These are phyloP conservation scores for Oidium heveae DNA, from an alignment of 2,329 filamentous ascomycete genomes.

Conservation along the genomic window DNA sequence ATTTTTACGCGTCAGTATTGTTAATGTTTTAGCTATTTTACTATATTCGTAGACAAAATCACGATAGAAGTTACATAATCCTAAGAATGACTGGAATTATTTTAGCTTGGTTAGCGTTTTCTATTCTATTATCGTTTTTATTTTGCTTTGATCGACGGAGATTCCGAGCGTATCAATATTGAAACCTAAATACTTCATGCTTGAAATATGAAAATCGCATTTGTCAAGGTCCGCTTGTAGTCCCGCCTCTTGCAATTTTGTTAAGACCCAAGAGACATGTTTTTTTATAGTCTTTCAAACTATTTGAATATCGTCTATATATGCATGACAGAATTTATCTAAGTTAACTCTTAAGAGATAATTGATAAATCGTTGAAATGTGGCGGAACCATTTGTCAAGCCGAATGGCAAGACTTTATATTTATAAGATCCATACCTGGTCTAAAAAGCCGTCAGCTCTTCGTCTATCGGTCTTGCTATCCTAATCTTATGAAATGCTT, in stretches of 20 bases:
- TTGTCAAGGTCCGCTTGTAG: neutral
- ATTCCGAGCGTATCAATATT: neutral
- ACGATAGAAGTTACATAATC: neutral
- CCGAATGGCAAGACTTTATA: neutral
- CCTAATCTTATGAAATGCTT: neutral
- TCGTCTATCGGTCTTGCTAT: neutral
- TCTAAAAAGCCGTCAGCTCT: neutral
- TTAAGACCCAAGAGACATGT: neutral
- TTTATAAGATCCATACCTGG: neutral
- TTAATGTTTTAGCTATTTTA: neutral
- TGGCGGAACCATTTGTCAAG: neutral
- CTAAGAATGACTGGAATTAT: neutral
- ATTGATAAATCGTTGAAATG: neutral
- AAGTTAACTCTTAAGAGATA: neutral
- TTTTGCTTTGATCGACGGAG: neutral
- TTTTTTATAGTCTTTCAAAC: no score
- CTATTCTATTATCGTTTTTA: neutral
- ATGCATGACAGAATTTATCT: no score
- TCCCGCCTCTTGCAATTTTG: neutral
- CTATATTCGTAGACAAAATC: neutral
- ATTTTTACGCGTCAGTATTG: neutral
- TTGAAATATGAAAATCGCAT: neutral
- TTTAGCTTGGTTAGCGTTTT: neutral
- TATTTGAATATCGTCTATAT: no score
- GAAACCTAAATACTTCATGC: neutral